Conservation (phyloP, 495 filamentous ascomycete genomes). For the Pseudoneurospora amorphoporcata region DNA sequence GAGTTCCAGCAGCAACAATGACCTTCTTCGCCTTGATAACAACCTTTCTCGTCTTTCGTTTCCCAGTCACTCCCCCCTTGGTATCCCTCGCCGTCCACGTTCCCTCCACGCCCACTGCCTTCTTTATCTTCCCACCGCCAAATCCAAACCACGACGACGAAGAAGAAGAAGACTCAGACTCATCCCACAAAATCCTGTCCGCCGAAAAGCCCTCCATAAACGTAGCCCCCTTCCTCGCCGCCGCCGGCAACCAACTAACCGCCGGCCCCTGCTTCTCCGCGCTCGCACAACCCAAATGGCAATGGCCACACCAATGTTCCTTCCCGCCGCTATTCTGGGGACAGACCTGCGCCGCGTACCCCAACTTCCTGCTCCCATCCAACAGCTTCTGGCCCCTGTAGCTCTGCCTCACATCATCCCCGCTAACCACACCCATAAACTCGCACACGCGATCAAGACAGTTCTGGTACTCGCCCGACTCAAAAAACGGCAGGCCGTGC, state of each 20-base stretch:
- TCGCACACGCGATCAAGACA: slow-evolving; percentile 55
- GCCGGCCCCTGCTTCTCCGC: slow-evolving; percentile 69
- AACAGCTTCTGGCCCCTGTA: slow-evolving; percentile 55
- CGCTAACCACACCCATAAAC: slow-evolving; percentile 51
- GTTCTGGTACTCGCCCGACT: slow-evolving; percentile 60
- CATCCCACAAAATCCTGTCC: slow-evolving; percentile 56
- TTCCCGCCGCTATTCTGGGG: slow-evolving; percentile 71
- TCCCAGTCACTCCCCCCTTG: slow-evolving; percentile 43
- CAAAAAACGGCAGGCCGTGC: slow-evolving; percentile 64
- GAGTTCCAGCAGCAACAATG: slow-evolving; percentile 59
- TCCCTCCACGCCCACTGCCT: slow-evolving; percentile 58
- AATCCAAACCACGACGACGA: slow-evolving; percentile 5
- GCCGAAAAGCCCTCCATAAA: slow-evolving; percentile 73
- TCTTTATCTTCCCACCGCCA: slow-evolving; percentile 24
- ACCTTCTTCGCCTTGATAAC: slow-evolving; percentile 74
- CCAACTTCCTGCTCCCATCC: slow-evolving; percentile 66
- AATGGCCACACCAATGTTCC: slow-evolving; percentile 71
- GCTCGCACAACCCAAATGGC: slow-evolving; percentile 62
- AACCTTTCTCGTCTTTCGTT: slow-evolving; percentile 44
- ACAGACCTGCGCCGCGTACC: slow-evolving; percentile 57
- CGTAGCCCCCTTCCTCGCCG: slow-evolving; percentile 58
- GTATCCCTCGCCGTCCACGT: slow-evolving; percentile 63
- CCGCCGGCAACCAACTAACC: slow-evolving; percentile 69
- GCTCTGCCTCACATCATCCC: slow-evolving; percentile 57
- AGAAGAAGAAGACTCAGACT: slow-evolving; percentile 20